Base-by-base conservation (phyloP, 352 stramenopile species). In the Pythium pectinolyticum region DNA sequence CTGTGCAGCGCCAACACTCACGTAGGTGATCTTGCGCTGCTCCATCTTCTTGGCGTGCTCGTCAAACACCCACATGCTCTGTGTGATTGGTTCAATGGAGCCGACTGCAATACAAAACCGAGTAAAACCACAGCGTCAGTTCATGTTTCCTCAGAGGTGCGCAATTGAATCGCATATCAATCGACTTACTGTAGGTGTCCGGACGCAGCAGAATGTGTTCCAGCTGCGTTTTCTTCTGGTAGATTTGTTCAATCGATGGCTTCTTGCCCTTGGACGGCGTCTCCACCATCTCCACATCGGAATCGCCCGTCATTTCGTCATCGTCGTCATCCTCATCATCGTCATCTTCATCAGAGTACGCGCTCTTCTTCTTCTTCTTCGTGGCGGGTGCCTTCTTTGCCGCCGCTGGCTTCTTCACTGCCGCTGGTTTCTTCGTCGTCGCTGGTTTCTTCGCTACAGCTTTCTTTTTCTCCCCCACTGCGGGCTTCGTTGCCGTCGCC, bases 121-220 rank as follows among this genome's bases (percentile, higher is more conserved):
- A n/a, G n/a, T n/a, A n/a, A n/a, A 17, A 25, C 19, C 10, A 27
- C 39, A 46, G 10, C 40, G 24, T 40, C 32, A 55, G 25, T 20
- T n/a, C 15, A 43, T 43, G 24, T 14, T 30, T 14, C 46, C 47
- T 39, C 55, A 15, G 25, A 45, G 5, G 34, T n/a, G 5, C 25
- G 24, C 6, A 12, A 34, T 55, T 20, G 28, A 49, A 4, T 6
- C 17, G 20, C 12, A 50, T 24, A 30, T 20, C 8, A 25, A 2
- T 15, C 8, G 24, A 82, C 84, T 53, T 73, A 96, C 90, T 97
- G 67, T 99, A 99, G 46, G 97, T 99, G 68, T 98, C 95, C 3
- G 97, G 97, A 60, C 96, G 94, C 52, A 98, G 84, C 52, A 99
- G 71, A 61, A 99, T 98, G 81, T 99, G 97, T 75, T 99, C 93